Base-by-base conservation (phyloP, 169 alveolate genomes). In the Eimeria necatrix region DNA sequence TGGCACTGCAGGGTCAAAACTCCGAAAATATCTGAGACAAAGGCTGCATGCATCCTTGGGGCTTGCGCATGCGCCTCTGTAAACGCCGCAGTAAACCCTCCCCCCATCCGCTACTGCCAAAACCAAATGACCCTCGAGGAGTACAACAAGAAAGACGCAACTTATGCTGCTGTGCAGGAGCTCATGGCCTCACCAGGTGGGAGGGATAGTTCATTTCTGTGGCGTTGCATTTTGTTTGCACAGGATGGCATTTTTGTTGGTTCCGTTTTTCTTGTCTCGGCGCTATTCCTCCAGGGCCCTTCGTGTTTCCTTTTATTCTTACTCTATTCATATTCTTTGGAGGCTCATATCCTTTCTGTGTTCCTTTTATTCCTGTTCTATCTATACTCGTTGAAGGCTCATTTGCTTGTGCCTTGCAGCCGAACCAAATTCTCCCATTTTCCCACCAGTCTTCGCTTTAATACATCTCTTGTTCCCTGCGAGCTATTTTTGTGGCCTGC, bases 121-220 rank as follows among this genome's bases (percentile, higher is more conserved):
- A 86, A 86, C 74, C 48, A 18, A 20, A 86, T 86, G 93, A 86
- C 93, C 9, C 84, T 74, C 20, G 93, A 86, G 68, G 78, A 86
- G 51, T 86, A 48, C 52, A 53, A 52, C 4, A 49, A 86, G n/a
- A 46, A 53, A 18, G 53, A 49, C 16, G 24, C 51, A 41, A 86
- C 93, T 16, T 86, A 64, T 49, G 64, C 70, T 8, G 93, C 93
- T 4, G 81, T 86, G 18, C 71, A 61, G 7, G 60, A 86, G 64
- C 83, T 86, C 61, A 86, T 86, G 93, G 70, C 70, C 32, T 73
- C 70, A 41, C 93, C 93, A 20, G 78, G 78, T 68, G 2, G 4
- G 5, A 18, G 41, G 20, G 68, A 56, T 1, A 12, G 0, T 56
- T 10, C 68, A 18, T 56, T n/a, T n/a, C 1, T 0, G 46, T 14